Percentiles rank a stretch among this genome's conserved stretches.
phyloP scores from a whole-genome alignment of 345 rosid species.

The Melaleuca alternifolia region DNA sequence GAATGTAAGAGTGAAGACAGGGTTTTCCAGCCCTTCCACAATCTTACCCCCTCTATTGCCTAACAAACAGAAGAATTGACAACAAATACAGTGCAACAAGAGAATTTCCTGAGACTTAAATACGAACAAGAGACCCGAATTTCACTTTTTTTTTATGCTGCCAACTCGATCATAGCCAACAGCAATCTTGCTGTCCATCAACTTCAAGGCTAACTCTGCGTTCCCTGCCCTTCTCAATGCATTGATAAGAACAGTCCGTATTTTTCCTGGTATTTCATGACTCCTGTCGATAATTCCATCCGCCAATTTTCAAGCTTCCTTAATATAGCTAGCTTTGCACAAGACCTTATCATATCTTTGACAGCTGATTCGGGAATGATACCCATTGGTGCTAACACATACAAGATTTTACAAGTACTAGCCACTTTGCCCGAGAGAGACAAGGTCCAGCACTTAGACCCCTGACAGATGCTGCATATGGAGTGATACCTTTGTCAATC shows the following conservation, averaged over 20 bases:
- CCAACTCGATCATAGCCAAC: conserved; percentile 75
- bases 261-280: conserved; percentile 67
- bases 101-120: conserved; percentile 2
- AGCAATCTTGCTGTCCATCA: conserved; percentile 87
- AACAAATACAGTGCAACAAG: neutral
- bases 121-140: conserved; percentile 49
- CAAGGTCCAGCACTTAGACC: conserved; percentile 67
- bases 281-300: conserved; percentile 83
- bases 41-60: neutral
- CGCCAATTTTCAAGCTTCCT: conserved; percentile 80
- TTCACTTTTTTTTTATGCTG: conserved; percentile 69
- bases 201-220: conserved; percentile 66
- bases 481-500: conserved; percentile 82
- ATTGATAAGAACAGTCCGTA: conserved; percentile 61
- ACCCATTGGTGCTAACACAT: conserved; percentile 83
- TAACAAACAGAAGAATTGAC: neutral
- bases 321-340: conserved; percentile 68
- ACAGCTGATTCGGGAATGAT: conserved; percentile 64
- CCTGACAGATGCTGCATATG: conserved; percentile 72
- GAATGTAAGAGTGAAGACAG: neutral
- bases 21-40: neutral
- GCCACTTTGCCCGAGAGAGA: conserved; percentile 76
- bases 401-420: conserved; percentile 84
- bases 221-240: conserved; percentile 86
- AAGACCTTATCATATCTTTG: conserved; percentile 70